Evolutionary conservation across 345 rosid genomes (phyloP).

Genomic region (Turnera subulata): DNA sequence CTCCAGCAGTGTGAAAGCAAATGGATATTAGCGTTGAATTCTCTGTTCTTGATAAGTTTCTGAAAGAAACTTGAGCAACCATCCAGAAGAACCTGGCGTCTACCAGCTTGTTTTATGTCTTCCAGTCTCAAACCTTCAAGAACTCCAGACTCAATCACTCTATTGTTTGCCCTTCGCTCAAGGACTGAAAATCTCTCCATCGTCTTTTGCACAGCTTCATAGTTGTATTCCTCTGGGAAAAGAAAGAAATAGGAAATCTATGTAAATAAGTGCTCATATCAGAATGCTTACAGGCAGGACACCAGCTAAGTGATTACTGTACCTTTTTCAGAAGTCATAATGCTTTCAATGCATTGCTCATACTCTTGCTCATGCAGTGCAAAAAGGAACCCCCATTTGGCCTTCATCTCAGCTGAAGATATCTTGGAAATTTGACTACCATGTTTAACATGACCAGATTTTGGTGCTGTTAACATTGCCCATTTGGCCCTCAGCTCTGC

Average conservation of each 20-base stretch:
- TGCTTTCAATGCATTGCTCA: slow-evolving; percentile 81
- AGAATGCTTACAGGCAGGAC: not conserved
- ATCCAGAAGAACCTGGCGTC: slow-evolving; percentile 77
- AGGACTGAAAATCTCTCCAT: slow-evolving; percentile 72
- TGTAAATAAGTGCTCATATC: not conserved
- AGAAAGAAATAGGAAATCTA: slow-evolving; percentile 1
- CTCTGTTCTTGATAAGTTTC: slow-evolving; percentile 50
- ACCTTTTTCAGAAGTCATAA: slow-evolving; percentile 69
- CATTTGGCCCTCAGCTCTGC: slow-evolving; percentile 49
- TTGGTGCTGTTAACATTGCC: slow-evolving; percentile 70
- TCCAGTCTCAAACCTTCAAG: slow-evolving; percentile 83
- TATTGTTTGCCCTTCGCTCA: slow-evolving; percentile 75
- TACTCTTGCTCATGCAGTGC: slow-evolving; percentile 78
- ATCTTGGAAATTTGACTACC: slow-evolving; percentile 54
- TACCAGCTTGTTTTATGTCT: slow-evolving; percentile 90
- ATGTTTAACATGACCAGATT: slow-evolving; percentile 51
- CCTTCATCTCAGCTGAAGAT: slow-evolving; percentile 76
- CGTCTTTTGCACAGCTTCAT: slow-evolving; percentile 61
- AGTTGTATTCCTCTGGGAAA: slow-evolving; percentile 60
- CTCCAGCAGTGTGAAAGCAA: slow-evolving; percentile 97
- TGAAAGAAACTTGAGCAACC: slow-evolving; percentile 75
- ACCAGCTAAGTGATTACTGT: not conserved
- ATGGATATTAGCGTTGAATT: slow-evolving; percentile 51
- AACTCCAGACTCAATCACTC: slow-evolving; percentile 82
- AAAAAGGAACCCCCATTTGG: slow-evolving; percentile 71